Conservation (phyloP, 2,329 filamentous ascomycete species). For the Talaromyces sp. region DNA sequence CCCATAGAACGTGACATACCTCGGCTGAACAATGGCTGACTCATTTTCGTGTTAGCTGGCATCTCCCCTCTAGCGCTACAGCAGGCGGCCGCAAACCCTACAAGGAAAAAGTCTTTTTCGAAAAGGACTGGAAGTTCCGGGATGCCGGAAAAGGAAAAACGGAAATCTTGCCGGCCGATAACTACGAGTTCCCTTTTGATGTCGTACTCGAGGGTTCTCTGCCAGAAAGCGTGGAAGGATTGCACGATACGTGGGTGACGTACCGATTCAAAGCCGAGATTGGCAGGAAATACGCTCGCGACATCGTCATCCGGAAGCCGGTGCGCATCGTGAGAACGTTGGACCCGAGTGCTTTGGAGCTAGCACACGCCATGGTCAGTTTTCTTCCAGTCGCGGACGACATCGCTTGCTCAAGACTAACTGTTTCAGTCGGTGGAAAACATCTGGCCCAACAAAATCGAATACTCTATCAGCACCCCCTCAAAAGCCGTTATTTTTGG, state of each 20-base stretch:
- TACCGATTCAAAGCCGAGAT: conserved; percentile 91
- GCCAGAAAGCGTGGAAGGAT: conserved; percentile 86
- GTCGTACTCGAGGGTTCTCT: conserved; percentile 63
- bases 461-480: conserved; percentile 89
- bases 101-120: conserved; percentile 55
- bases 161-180: conserved; percentile 63
- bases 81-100: conserved; percentile 36
- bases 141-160: conserved; percentile 47
- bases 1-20: background rate
- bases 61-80: conserved; percentile 36
- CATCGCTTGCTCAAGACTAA: background rate
- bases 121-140: conserved; percentile 69
- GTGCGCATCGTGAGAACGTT: conserved; percentile 74
- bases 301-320: conserved; percentile 74
- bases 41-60: conserved; percentile 27
- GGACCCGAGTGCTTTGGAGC: conserved; percentile 69
- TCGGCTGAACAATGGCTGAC: conserved; percentile 4
- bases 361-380: conserved; percentile 75
- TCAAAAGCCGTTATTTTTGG: conserved; percentile 94
- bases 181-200: conserved; percentile 82
- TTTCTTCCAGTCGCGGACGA: background rate
- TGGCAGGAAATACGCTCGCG: conserved; percentile 83
- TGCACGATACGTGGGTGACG: conserved; percentile 78
- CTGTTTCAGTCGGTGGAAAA: conserved; percentile 70
- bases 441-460: conserved; percentile 95